These are phyloP conservation scores for Phaeoacremonium minimum DNA, from an alignment of 2,329 filamentous ascomycete species.

Conservation along the genomic window DNA sequence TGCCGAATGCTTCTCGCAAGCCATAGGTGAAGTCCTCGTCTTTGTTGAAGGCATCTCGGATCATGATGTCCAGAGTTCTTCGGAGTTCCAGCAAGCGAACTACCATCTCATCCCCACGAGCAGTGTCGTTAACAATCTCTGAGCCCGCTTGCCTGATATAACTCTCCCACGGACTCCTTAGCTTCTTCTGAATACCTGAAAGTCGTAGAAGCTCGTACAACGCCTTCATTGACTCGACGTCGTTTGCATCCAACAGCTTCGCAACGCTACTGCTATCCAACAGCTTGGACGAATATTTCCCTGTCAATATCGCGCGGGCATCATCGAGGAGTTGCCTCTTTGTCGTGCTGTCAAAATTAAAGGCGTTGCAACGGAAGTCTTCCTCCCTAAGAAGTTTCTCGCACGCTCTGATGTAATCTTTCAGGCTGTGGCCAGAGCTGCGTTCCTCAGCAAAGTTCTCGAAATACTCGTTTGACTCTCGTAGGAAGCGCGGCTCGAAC, in stretches of 20 bases:
- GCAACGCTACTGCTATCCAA: slow-evolving; percentile 64
- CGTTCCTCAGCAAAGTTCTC: slow-evolving; percentile 63
- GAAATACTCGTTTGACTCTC: slow-evolving; percentile 65
- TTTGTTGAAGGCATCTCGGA: slow-evolving; percentile 70
- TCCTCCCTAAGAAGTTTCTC: slow-evolving; percentile 68
- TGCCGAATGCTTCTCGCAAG: slow-evolving; percentile 79
- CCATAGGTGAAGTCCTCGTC: slow-evolving; percentile 74
- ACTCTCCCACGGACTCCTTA: slow-evolving; percentile 70
- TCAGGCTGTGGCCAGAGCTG: slow-evolving; percentile 57
- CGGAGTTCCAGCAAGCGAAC: slow-evolving; percentile 77
- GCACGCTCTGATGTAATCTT: slow-evolving; percentile 70
- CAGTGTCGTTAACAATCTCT: slow-evolving; percentile 74
- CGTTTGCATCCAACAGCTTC: slow-evolving; percentile 67
- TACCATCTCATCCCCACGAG: slow-evolving; percentile 81
- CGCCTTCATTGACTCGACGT: slow-evolving; percentile 65
- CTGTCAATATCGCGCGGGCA: slow-evolving; percentile 70
- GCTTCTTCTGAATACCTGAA: slow-evolving; percentile 62
- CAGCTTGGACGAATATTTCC: slow-evolving; percentile 61
- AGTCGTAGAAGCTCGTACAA: slow-evolving; percentile 76
- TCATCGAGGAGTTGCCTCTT: slow-evolving; percentile 70
- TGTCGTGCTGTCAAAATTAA: slow-evolving; percentile 78
- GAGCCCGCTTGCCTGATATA: slow-evolving; percentile 77
- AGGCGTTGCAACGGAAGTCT: slow-evolving; percentile 70
- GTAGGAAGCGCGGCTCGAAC: slow-evolving; percentile 75
- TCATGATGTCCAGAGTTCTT: slow-evolving; percentile 70